A percentile compares a stretch with the other conserved stretches of the same genome.
Conservation (phyloP, 805 yeast genomes). For the Teunomyces atbi region DNA sequence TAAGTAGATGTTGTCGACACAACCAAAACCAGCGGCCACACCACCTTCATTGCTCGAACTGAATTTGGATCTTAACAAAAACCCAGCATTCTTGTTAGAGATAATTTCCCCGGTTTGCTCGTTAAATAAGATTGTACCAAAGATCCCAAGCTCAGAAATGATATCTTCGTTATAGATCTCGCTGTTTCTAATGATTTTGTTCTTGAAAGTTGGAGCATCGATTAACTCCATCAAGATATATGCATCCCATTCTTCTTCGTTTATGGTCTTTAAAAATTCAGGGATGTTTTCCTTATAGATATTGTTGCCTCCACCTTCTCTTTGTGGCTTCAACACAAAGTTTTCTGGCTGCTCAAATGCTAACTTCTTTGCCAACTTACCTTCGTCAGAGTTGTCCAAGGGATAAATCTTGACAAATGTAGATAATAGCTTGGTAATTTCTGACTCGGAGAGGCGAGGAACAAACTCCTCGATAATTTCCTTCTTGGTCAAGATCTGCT, state of each 20-base stretch:
- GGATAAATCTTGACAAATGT: constrained; percentile 91
- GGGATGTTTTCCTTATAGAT: constrained; percentile 87
- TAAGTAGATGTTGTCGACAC: constrained; percentile 81
- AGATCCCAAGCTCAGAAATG: constrained; percentile 87
- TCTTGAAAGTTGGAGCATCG: constrained; percentile 66
- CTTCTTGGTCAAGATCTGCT: constrained; percentile 74
- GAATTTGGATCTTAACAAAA: constrained; percentile 84
- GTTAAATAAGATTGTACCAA: constrained; percentile 80
- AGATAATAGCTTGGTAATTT: constrained; percentile 35
- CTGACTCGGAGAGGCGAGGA: constrained; percentile 24
- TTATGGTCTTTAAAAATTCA: constrained; percentile 54
- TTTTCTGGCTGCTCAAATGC: constrained; percentile 67
- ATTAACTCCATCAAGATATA: constrained; percentile 94
- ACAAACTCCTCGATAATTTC: constrained; percentile 48
- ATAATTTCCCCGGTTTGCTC: constrained; percentile 54
- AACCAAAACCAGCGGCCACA: constrained; percentile 98
- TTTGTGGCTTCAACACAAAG: constrained; percentile 91
- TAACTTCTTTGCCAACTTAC: constrained; percentile 57
- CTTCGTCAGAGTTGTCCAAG: constrained; percentile 66
- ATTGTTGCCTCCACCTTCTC: constrained; percentile 99
- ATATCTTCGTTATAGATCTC: constrained; percentile 67
- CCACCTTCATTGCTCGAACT: constrained; percentile 94
- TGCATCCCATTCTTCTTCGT: constrained; percentile 78
- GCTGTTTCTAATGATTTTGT: constrained; percentile 69
- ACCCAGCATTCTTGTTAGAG: constrained; percentile 73